phyloP scores from a whole-genome alignment of 139 green algal genomes.

The Auxenochlorella protothecoides region DNA sequence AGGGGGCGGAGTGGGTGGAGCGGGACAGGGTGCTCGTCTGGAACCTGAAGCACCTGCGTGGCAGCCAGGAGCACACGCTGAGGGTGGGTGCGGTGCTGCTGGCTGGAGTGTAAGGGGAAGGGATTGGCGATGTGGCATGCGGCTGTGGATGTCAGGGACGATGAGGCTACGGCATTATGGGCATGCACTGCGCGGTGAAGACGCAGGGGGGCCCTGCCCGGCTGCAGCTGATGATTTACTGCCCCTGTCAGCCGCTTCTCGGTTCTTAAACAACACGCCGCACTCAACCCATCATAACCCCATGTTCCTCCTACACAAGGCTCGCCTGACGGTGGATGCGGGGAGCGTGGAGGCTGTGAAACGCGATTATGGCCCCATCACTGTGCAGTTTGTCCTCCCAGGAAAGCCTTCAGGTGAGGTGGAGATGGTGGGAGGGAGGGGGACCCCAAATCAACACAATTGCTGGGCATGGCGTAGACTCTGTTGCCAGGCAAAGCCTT shows the following conservation, averaged over 20 bases:
- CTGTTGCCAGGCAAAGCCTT: too few relatives aligned
- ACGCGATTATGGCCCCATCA: slow-evolving; percentile 77
- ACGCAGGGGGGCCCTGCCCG: too few relatives aligned
- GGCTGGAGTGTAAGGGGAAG: neutral
- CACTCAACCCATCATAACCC: too few relatives aligned
- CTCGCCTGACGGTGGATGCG: slow-evolving; percentile 49
- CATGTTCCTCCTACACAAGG: slow-evolving; percentile 2
- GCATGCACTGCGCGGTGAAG: too few relatives aligned
- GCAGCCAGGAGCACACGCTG: slow-evolving; percentile 51
- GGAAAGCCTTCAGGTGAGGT: slow-evolving; percentile 26
- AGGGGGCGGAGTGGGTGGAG: slow-evolving; percentile 61
- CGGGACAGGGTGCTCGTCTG: slow-evolving; percentile 54
- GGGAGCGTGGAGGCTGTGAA: slow-evolving; percentile 8
- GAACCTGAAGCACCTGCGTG: slow-evolving; percentile 45
- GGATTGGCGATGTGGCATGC: neutral
- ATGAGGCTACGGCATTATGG: too few relatives aligned
- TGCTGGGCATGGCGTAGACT: too few relatives aligned
- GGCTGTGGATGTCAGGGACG: neutral
- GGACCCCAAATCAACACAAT: too few relatives aligned
- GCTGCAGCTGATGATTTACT: too few relatives aligned
- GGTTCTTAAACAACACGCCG: too few relatives aligned
- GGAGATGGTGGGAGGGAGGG: too few relatives aligned
- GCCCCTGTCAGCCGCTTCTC: too few relatives aligned
- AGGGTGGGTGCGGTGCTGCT: neutral
- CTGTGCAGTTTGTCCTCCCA: slow-evolving; percentile 67